Percentiles rank a stretch among this genome's conserved stretches.
Conservation (phyloP, 208 protist species). For the Trypanosoma conorhini region DNA sequence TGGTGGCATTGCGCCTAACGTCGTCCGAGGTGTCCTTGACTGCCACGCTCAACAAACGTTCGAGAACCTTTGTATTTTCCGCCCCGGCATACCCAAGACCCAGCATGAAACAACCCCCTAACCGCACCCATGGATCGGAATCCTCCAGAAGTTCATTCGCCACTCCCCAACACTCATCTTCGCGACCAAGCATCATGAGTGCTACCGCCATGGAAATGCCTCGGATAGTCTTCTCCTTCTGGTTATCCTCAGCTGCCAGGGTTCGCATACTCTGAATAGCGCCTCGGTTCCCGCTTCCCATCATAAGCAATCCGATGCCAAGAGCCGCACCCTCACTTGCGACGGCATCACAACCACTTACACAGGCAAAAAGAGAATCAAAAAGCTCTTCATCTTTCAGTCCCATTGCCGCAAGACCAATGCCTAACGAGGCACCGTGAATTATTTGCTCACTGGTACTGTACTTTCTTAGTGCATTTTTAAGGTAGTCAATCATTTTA, state of each 20-base stretch:
- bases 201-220: slow-evolving; percentile 96
- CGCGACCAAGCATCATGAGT: slow-evolving; percentile 96
- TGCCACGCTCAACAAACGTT: slow-evolving; percentile 96
- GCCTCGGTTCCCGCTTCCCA: slow-evolving; percentile 92
- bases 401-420: slow-evolving; percentile 92
- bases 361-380: slow-evolving; percentile 95
- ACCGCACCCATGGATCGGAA: slow-evolving; percentile 96
- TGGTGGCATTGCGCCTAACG: slow-evolving; percentile 98
- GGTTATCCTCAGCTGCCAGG: slow-evolving; percentile 95
- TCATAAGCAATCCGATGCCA: slow-evolving; percentile 98
- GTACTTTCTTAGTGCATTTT: slow-evolving; percentile 65
- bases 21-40: slow-evolving; percentile 98
- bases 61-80: slow-evolving; percentile 94
- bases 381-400: slow-evolving; percentile 91
- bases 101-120: slow-evolving; percentile 97
- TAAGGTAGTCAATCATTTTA: slow-evolving; percentile 80
- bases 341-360: slow-evolving; percentile 96
- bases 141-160: slow-evolving; percentile 94
- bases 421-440: slow-evolving; percentile 98
- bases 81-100: slow-evolving; percentile 98
- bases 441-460: slow-evolving; percentile 90
- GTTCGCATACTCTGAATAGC: slow-evolving; percentile 93
- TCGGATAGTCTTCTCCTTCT: slow-evolving; percentile 99
- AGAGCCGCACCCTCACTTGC: slow-evolving; percentile 97
- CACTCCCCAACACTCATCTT: slow-evolving; percentile 94